These are phyloP conservation scores for Chenopodium quinoa DNA, from an alignment of 148 eudicot genomes.

Conservation along the genomic window DNA sequence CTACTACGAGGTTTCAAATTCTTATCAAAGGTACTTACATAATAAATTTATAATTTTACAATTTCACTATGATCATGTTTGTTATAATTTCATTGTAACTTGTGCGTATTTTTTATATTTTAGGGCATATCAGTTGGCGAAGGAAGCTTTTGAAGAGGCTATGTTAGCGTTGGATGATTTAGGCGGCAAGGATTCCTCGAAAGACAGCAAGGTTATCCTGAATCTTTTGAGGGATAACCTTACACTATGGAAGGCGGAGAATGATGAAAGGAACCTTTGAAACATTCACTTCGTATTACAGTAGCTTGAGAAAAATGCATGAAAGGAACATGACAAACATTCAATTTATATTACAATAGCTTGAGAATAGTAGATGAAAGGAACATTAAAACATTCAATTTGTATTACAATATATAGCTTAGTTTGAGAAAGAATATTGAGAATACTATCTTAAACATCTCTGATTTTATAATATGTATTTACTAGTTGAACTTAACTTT, in stretches of 20 bases:
- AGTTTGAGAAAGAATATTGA: too few species aligned
- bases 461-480: too few species aligned
- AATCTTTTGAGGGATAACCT: constrained; percentile 35
- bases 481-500: too few species aligned
- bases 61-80: too few species aligned
- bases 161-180: constrained; percentile 33
- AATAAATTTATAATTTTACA: background rate
- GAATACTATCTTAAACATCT: too few species aligned
- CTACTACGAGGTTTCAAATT: constrained; percentile 39
- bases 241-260: constrained; percentile 29
- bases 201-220: constrained; percentile 33
- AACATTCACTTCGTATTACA: too few species aligned
- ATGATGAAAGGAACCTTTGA: background rate
- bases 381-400: too few species aligned
- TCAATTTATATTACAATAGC: too few species aligned
- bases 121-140: constrained; percentile 35
- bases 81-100: background rate
- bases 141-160: constrained; percentile 35
- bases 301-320: too few species aligned
- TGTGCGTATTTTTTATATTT: background rate
- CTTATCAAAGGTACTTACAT: constrained; percentile 29
- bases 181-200: constrained; percentile 18
- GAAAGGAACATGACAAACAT: too few species aligned
- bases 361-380: too few species aligned
- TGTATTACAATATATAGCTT: too few species aligned